Conservation (phyloP, 2,329 filamentous ascomycete genomes). For the Paradendryphiella salina region DNA sequence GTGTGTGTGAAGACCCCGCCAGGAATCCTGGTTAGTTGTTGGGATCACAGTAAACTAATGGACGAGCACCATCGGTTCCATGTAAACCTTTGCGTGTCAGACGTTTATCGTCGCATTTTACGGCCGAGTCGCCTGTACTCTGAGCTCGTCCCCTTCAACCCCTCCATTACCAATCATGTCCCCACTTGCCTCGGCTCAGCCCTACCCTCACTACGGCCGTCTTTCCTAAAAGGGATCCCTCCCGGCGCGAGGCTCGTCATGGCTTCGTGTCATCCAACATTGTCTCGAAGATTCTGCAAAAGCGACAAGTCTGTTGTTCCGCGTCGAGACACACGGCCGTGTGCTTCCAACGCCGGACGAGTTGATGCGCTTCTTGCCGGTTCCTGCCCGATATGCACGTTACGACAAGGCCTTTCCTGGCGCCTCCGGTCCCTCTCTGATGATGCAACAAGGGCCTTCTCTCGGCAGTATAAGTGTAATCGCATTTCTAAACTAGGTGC, state of each 20-base stretch:
- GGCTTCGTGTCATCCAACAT: conserved; percentile 13
- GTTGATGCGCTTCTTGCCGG: conserved; percentile 11
- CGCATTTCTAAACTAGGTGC: conserved; percentile 13
- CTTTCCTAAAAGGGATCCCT: conserved; percentile 18
- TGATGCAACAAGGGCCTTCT: conserved; percentile 22
- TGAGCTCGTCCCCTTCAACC: not conserved
- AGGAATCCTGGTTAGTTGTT: too few species aligned
- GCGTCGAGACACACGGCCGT: conserved; percentile 6
- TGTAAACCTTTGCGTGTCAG: too few species aligned
- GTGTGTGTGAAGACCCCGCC: too few species aligned
- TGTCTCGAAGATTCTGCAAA: conserved; percentile 14
- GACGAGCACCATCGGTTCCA: too few species aligned
- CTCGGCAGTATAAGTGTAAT: conserved; percentile 11
- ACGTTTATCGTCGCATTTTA: not conserved
- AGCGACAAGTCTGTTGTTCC: conserved; percentile 4
- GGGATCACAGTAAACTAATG: too few species aligned
- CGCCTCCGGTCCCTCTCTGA: conserved; percentile 4
- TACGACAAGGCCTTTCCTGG: not conserved
- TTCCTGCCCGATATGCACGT: conserved; percentile 12
- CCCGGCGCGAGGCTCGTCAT: conserved; percentile 25
- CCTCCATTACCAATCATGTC: conserved; percentile 22
- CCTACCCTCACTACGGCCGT: conserved; percentile 16
- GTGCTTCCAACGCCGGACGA: conserved; percentile 1
- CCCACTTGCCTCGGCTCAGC: conserved; percentile 35
- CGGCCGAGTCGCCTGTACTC: not conserved